Base-by-base conservation (phyloP, 495 filamentous ascomycete species). In the Cudoniella acicularis region DNA sequence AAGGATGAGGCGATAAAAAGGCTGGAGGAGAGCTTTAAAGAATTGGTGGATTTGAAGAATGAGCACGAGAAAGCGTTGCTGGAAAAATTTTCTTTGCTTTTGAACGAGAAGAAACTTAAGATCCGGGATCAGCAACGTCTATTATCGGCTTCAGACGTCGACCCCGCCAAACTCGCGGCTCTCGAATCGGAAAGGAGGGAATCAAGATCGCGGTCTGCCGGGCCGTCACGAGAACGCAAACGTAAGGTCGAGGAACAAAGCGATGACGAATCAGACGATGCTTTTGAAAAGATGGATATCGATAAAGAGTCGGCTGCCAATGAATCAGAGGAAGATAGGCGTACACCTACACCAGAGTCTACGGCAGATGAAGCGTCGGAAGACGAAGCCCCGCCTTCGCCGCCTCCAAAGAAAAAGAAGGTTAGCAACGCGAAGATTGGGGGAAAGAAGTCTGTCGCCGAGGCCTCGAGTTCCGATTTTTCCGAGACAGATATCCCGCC, bases 91-190 rank as follows among this genome's bases (percentile, higher is more conserved):
- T 79, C 79, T 30, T 76, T 80, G 18, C 70, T 95, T 1, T 70
- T 96, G 0, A 96, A 96, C 62, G 85, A 86, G 64, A 96, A 96
- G 72, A 96, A 96, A 71, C 75, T 89, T n/a, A 95, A 94, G 71
- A 93, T 96, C 21, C 76, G 90, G 25, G 87, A 93, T 60, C 89
- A 94, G 68, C 86, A 91, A 60, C 79, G 86, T 18, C 64, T 92
- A 9, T 69, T 94, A 3, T 80, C 72, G 69, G 6, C 66, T 61
- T 36, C 65, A 21, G 62, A 63, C 13, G 61, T 55, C 21, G 64
- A 55, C 4, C 56, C 25, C 9, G 51, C 42, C 49, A 60, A 50
- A 24, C 50, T 48, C 20, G 56, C 51, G 43, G 54, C 36, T 3
- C 4, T 36, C 13, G 53, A 25, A 61, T 52, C 62, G 36, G 61